Percentiles rank a stretch among this genome's conserved stretches.
phyloP scores from a whole-genome alignment of 208 protist species.

The Trypanosoma cruzi region DNA sequence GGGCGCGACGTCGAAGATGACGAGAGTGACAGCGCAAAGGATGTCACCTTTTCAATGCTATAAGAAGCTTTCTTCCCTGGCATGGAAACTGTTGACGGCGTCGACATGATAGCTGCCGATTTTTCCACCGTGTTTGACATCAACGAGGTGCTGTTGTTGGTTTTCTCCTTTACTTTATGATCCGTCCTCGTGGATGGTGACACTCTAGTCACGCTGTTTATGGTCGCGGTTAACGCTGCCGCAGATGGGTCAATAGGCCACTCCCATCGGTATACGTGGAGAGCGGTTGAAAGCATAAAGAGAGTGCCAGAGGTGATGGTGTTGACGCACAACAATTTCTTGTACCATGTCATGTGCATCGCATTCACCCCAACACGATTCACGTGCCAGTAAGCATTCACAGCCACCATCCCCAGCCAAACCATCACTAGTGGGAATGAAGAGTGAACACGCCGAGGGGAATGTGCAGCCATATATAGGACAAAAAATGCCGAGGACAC shows the following conservation, averaged over 20 bases:
- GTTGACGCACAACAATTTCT: slow-evolving; percentile 13
- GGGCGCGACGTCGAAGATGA: neutral
- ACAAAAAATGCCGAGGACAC: slow-evolving; percentile 35
- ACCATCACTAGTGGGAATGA: slow-evolving; percentile 34
- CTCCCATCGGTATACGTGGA: slow-evolving; percentile 15
- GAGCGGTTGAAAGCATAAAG: slow-evolving; percentile 13
- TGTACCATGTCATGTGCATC: slow-evolving; percentile 11
- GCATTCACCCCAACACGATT: neutral
- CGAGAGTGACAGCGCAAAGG: neutral
- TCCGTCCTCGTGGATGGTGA: neutral
- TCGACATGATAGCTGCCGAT: neutral
- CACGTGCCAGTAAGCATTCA: slow-evolving; percentile 25
- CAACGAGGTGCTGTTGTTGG: neutral
- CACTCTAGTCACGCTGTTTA: neutral
- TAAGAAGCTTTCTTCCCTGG: neutral
- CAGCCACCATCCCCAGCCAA: slow-evolving; percentile 37
- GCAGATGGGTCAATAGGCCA: neutral
- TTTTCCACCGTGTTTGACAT: neutral
- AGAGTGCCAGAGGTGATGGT: slow-evolving; percentile 18
- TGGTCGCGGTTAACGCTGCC: neutral
- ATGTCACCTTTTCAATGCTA: neutral
- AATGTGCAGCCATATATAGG: slow-evolving; percentile 44
- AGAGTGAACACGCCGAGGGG: slow-evolving; percentile 32
- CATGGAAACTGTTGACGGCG: neutral
- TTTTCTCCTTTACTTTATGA: slow-evolving; percentile 17